Conservation (phyloP, 1,284 basidiomycete species). For the Papiliotrema terrestris region DNA sequence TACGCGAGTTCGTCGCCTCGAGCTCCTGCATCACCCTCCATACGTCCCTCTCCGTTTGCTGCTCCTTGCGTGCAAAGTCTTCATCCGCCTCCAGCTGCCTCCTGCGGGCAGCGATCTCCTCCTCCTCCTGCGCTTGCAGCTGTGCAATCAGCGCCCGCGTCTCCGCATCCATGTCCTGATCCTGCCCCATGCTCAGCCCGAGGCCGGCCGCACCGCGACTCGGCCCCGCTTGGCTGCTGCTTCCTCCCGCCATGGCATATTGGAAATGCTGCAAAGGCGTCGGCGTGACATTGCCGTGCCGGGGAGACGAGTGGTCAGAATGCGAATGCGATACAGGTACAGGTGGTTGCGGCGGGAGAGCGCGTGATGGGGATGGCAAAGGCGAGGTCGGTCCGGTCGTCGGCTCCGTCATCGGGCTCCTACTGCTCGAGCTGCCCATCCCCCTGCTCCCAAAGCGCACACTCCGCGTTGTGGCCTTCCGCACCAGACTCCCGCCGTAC, state of each 20-base stretch:
- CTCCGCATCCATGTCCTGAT: constrained; percentile 29
- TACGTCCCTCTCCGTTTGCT: constrained; percentile 43
- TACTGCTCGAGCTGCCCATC: not conserved
- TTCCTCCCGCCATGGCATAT: not conserved
- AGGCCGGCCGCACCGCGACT: constrained; percentile 6
- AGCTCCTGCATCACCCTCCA: constrained; percentile 37
- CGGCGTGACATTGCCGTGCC: not conserved
- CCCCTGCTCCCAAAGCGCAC: not conserved
- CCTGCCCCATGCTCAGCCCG: constrained; percentile 16
- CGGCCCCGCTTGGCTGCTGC: constrained; percentile 13
- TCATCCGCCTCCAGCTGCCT: constrained; percentile 36
- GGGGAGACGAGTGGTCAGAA: not conserved
- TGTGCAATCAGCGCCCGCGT: constrained; percentile 32
- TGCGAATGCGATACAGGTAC: too few species aligned
- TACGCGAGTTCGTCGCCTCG: constrained; percentile 13
- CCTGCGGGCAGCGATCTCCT: constrained; percentile 26
- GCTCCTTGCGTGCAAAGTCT: constrained; percentile 39
- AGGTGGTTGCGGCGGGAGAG: not conserved
- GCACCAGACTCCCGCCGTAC: not conserved
- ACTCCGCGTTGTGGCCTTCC: not conserved
- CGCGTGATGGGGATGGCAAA: not conserved
- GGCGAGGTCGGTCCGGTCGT: not conserved
- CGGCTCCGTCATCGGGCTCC: not conserved
- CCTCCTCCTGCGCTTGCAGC: constrained; percentile 30
- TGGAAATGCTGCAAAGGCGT: not conserved